Evolutionary conservation across 176 grass and related monocot species (phyloP).

Genomic region (Rhynchospora tenuis): DNA sequence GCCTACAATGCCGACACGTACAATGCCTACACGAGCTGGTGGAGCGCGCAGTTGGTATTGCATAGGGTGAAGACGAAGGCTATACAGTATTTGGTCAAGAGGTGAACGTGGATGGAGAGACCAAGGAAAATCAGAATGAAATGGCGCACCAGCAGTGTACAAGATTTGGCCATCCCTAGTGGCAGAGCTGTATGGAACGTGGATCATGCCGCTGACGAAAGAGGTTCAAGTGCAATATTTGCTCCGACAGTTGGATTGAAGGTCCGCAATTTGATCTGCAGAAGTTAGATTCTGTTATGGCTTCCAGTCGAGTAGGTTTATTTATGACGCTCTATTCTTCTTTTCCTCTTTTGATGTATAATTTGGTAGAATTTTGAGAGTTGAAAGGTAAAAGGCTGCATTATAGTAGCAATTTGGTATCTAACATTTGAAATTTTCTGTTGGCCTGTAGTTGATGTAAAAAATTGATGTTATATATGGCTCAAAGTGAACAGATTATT

Average conservation of each 20-base stretch:
- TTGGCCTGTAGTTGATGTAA: not conserved
- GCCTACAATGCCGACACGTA: slow-evolving; percentile 74
- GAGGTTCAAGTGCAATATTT: slow-evolving; percentile 78
- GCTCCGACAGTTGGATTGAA: slow-evolving; percentile 74
- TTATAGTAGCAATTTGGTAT: not conserved
- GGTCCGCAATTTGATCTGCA: not conserved
- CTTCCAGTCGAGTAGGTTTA: not conserved
- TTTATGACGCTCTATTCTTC: not conserved
- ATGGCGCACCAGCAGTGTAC: slow-evolving; percentile 30
- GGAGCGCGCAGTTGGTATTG: slow-evolving; percentile 52
- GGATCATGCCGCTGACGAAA: slow-evolving; percentile 97
- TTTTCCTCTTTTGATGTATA: not conserved
- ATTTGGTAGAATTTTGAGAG: not conserved
- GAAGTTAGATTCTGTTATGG: no score
- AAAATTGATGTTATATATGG: no score
- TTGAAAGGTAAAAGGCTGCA: not conserved
- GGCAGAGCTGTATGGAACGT: slow-evolving; percentile 59
- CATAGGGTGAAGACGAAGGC: slow-evolving; percentile 65
- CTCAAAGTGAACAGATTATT: no score
- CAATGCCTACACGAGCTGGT: slow-evolving; percentile 43
- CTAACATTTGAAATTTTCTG: not conserved
- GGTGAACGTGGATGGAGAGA: slow-evolving; percentile 42
- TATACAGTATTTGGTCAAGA: slow-evolving; percentile 68
- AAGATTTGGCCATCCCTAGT: slow-evolving; percentile 73
- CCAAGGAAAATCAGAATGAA: not conserved